Percentiles rank a stretch among this genome's conserved stretches.
Conservation (phyloP, 2,329 filamentous ascomycete species). For the Paecilomyces fulvus region DNA sequence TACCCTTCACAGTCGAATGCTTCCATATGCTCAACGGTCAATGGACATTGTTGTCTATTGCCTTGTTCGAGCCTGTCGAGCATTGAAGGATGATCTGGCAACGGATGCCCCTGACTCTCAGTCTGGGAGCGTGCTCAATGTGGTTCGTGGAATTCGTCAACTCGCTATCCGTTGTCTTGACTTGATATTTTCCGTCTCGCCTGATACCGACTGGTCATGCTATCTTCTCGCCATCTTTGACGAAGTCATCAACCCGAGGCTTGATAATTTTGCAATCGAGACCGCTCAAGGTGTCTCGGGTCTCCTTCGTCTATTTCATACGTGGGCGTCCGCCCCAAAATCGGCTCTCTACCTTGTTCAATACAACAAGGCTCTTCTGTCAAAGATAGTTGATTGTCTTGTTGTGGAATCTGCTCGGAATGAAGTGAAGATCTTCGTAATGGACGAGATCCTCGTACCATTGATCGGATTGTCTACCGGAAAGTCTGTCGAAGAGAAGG, state of each 20-base stretch:
- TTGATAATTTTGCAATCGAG: constrained; percentile 72
- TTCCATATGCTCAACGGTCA: constrained; percentile 58
- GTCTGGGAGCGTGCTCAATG: constrained; percentile 22
- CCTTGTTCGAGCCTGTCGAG: constrained; percentile 59
- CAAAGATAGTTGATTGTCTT: constrained; percentile 64
- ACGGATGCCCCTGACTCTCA: constrained; percentile 17
- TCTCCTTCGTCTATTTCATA: constrained; percentile 68
- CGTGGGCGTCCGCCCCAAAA: constrained; percentile 63
- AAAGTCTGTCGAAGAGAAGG: constrained; percentile 44
- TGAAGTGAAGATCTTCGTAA: constrained; percentile 73
- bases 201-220: constrained; percentile 60
- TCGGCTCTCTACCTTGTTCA: constrained; percentile 62
- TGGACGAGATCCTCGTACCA: constrained; percentile 63
- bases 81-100: constrained; percentile 26
- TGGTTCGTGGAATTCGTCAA: constrained; percentile 43
- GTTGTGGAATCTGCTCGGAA: constrained; percentile 67
- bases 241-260: constrained; percentile 66
- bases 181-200: constrained; percentile 65
- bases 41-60: constrained; percentile 76
- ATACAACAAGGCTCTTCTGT: constrained; percentile 53
- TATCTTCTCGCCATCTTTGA: constrained; percentile 64
- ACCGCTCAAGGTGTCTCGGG: constrained; percentile 85
- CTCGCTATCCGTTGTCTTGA: constrained; percentile 72
- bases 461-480: constrained; percentile 54
- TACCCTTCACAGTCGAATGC: constrained; percentile 67